Percentiles rank a stretch among this genome's conserved stretches.
Conservation (phyloP, 2,329 filamentous ascomycete species). For the Aspergillus udagawae region DNA sequence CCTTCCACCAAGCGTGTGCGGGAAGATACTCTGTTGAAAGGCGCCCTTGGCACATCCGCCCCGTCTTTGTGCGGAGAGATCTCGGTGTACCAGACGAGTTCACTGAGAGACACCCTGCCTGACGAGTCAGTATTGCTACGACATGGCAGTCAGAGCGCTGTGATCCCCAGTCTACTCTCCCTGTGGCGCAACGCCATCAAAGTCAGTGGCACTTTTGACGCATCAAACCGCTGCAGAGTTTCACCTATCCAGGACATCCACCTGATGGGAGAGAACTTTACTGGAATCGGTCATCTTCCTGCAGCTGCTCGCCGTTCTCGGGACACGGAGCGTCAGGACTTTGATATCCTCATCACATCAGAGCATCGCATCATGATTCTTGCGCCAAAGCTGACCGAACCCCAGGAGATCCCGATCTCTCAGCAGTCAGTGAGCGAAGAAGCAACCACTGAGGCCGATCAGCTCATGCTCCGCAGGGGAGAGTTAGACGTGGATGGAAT, state of each 20-base stretch:
- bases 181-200: constrained; percentile 42
- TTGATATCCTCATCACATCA: constrained; percentile 39
- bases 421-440: constrained; percentile 14
- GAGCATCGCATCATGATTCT: constrained; percentile 41
- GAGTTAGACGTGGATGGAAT: constrained; percentile 47
- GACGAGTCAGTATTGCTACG: constrained; percentile 45
- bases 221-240: constrained; percentile 37
- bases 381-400: constrained; percentile 26
- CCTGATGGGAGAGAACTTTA: constrained; percentile 39
- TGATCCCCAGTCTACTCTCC: constrained; percentile 42
- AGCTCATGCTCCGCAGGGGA: constrained; percentile 39
- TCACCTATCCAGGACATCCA: constrained; percentile 36
- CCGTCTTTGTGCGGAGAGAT: constrained; percentile 39
- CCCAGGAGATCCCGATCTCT: constrained; percentile 13
- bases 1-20: constrained; percentile 45
- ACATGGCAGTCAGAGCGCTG: constrained; percentile 38
- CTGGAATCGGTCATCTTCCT: constrained; percentile 36
- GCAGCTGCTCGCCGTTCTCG: constrained; percentile 21
- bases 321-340: constrained; percentile 19
- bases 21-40: constrained; percentile 43
- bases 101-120: constrained; percentile 30
- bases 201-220: constrained; percentile 36
- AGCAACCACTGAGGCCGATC: constrained; percentile 30
- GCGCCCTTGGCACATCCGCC: constrained; percentile 24
- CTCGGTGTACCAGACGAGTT: constrained; percentile 36